Evolutionary conservation across 2,329 filamentous ascomycete species (phyloP), one percentile per base, ranked within the genome.

Genomic region (Ophiostoma tasmaniense): DNA sequence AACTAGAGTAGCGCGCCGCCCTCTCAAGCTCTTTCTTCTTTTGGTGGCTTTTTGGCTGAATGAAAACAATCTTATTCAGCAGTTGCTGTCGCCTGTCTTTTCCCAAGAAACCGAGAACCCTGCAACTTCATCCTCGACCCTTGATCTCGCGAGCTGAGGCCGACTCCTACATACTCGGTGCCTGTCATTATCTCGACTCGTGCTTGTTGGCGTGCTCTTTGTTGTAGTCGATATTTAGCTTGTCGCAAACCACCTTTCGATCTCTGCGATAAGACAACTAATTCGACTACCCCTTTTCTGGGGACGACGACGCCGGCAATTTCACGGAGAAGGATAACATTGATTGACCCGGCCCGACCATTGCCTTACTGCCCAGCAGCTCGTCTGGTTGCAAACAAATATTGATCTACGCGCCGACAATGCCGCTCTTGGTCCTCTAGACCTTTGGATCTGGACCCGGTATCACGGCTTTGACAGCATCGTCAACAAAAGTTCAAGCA

Each of bases 361-460:
- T 8, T 55, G n/a, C 50, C 50, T 55, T 5, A 22, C n/a, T n/a
- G n/a, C n/a, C n/a, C 7, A 55, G 42, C 14, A 45, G 3, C 39
- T 17, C 39, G 17, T 45, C 17, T 45, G 17, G 14, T n/a, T 45
- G 7, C 42, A 45, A 45, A 20, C 14, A n/a, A 17, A 17, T n/a
- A 45, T 17, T 45, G 17, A n/a, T n/a, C 17, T 45, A n/a, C 42
- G 42, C 42, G 22, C 55, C 61, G 55, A 55, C 65, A 64, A 69
- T 69, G 68, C 50, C 62, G 55, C 42, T 35, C 59, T 55, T 67
- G 30, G 8, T 52, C 52, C 14, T 55, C 33, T 69, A 33, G 64
- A 55, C 42, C 25, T 7, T 61, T 39, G 37, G 55, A 67, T 50
- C 66, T 67, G 28, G 14, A 50, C 30, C 37, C 37, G 28, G 45